Evolutionary conservation across 2,329 filamentous ascomycete genomes (phyloP), one percentile per base, ranked within the genome.

Genomic region (Penicillium sp.): DNA sequence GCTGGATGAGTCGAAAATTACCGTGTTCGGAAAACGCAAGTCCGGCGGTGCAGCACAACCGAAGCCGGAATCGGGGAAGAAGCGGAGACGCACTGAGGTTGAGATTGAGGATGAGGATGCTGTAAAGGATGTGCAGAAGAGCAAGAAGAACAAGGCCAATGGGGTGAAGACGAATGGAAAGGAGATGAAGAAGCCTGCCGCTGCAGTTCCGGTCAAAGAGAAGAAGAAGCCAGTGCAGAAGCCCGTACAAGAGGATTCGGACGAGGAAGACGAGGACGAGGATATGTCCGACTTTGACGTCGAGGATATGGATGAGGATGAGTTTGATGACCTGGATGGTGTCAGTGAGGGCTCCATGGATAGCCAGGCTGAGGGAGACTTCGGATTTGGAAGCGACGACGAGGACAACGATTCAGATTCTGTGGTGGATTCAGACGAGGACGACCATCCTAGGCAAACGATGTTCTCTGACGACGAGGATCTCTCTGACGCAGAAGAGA

Each of bases 391-490:
- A 69, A 84, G 90, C 66, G 90, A 90, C 73, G 75, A 79, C 21
- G 79, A 79, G 45, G 76, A 80, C 67, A 89, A 89, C 60, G 76
- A 80, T 68, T 51, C 48, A 31, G 89, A 89, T 62, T 83, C 81
- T 0, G 86, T 89, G 52, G 85, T 87, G 70, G 91, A 94, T 74
- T 94, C 91, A 13, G 91, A 93, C 66, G 85, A 87, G 48, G 86
- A 88, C 31, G 78, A 78, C 26, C 80, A 80, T 57, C 78, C 76
- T 74, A 84, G 78, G 75, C 85, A 85, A 71, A 87, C 89, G 67
- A 92, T 97, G 83, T 99, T 96, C 83, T 98, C 95, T 0, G 95
- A 98, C 67, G 94, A 98, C 73, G 93, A 96, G 70, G 91, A 94
- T 67, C 90, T 93, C 56, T 93, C 91, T 1, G 92, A 96, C 70